Conservation (phyloP, 1,284 basidiomycete genomes). For the Ustilago lituana region DNA sequence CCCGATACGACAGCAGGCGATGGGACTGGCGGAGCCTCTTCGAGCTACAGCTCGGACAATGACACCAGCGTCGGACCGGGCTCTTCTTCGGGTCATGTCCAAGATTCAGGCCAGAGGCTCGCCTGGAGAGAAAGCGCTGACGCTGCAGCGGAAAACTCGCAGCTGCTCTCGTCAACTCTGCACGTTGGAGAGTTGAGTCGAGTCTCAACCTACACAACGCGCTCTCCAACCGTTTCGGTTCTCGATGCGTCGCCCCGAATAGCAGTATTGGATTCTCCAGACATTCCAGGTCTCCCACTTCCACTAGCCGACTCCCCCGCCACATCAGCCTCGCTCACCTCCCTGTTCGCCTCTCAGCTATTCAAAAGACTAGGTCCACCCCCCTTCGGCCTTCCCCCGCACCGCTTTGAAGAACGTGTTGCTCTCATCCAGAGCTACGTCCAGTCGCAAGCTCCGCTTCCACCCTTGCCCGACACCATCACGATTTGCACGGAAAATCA, state of each 20-base stretch:
- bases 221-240: not conserved
- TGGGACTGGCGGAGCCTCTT: not conserved
- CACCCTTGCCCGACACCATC: not conserved
- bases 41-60: conserved; percentile 25
- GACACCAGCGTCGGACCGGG: conserved; percentile 6
- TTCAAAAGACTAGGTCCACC: conserved; percentile 38
- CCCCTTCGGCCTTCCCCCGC: conserved; percentile 15
- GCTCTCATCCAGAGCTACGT: conserved; percentile 15
- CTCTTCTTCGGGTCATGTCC: conserved; percentile 11
- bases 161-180: not conserved
- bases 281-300: conserved; percentile 12
- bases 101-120: not conserved
- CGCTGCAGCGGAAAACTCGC: no score
- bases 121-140: conserved; percentile 2
- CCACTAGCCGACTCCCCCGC: not conserved
- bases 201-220: not conserved
- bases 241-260: not conserved
- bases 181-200: not conserved
- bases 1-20: conserved; percentile 1
- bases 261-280: conserved; percentile 5
- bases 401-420: conserved; percentile 14
- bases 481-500: not conserved
- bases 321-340: not conserved
- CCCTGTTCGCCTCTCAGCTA: conserved; percentile 10
- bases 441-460: conserved; percentile 4